These are phyloP conservation scores for Podosphaera xanthii DNA, from an alignment of 2,329 filamentous ascomycete genomes.

Conservation along the genomic window DNA sequence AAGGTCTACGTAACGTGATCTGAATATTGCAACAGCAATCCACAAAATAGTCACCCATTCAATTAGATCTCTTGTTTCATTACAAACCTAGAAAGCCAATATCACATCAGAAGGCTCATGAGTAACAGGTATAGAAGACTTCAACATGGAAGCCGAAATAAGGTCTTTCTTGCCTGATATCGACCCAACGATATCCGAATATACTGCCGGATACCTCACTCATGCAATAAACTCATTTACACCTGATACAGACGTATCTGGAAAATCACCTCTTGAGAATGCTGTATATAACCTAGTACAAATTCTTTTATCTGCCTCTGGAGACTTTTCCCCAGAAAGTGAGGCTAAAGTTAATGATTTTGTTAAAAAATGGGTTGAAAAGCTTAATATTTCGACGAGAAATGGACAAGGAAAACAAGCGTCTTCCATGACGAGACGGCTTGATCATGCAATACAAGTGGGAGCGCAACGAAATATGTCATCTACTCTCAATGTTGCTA, in stretches of 20 bases:
- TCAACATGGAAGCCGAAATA: constrained; percentile 65
- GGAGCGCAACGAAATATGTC: constrained; percentile 89
- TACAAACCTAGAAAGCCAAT: no score
- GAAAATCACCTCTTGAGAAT: constrained; percentile 57
- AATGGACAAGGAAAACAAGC: constrained; percentile 44
- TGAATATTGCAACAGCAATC: no score
- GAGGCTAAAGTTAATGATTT: constrained; percentile 61
- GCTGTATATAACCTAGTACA: constrained; percentile 70
- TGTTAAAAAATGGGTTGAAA: constrained; percentile 73
- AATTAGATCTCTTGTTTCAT: no score
- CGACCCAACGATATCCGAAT: constrained; percentile 73
- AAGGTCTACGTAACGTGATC: no score
- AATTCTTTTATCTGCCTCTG: constrained; percentile 79
- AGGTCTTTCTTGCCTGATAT: constrained; percentile 65
- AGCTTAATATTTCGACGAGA: constrained; percentile 46
- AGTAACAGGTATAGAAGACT: background rate
- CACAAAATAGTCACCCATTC: no score
- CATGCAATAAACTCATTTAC: constrained; percentile 75
- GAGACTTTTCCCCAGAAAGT: constrained; percentile 47
- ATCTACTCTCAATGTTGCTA: constrained; percentile 72
- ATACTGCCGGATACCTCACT: constrained; percentile 80
- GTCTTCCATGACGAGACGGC: constrained; percentile 55
- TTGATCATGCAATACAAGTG: constrained; percentile 90
- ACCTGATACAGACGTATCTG: constrained; percentile 46
- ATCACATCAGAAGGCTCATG: background rate